Base-by-base conservation (phyloP, 257 asterid genomes). In the Misopates orontium region DNA sequence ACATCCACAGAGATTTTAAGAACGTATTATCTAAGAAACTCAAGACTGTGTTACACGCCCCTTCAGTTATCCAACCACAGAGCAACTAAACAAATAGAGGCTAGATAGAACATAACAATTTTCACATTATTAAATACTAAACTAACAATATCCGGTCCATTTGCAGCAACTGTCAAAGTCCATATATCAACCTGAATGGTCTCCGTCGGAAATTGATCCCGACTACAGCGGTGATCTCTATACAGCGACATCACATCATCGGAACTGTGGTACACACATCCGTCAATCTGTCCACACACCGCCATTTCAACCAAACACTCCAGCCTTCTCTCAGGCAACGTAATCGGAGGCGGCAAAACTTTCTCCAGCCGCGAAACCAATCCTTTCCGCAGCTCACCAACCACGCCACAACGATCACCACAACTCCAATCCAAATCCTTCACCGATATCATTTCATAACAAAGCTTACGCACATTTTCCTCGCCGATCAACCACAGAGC, bases 301-400 rank as follows among this genome's bases (percentile, higher is more conserved):
- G 90, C 89, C 82, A 77, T 79, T 83, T 91, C 98, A 65, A 89
- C 77, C 90, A 87, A 80, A 71, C 80, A 81, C 73, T 89, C 96
- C 77, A 92, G 85, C 79, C 97, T 85, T 71, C 91, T 78, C 71
- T 89, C 88, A 1, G 98, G 95, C 66, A 92, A 66, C 23, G 84
- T 78, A 60, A 87, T 72, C 4, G 97, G 96, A 4, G 95, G 91
- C 8, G 95, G 96, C 68, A 91, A 77, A 69, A 84, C 77, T 32
- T 74, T 76, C 64, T 81, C 93, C 84, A 91, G 75, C 70, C 83
- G 79, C 41, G 49, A 41, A 8, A 87, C 18, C 82, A 91, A 71
- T 54, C 56, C 59, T 72, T 71, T 77, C 11, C 91, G 78, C 74
- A 70, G 50, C 47, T 80, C 88, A 17, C 23, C 58, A 64, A 79